Evolutionary conservation across 148 eudicot species (phyloP), one percentile per base, ranked within the genome.

Genomic region (Camellia japonica): DNA sequence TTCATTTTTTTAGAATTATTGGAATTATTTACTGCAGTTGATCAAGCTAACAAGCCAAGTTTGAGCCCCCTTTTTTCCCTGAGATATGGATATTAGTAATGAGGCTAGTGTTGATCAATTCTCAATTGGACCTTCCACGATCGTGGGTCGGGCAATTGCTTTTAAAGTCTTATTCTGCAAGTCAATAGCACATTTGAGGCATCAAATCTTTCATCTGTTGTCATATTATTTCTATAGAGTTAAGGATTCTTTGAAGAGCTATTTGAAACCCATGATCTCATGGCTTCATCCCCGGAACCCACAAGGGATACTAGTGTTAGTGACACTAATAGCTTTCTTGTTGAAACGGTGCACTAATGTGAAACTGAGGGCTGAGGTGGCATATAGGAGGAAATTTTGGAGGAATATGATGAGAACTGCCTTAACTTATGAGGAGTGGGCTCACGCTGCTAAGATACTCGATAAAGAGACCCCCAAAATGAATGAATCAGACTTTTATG

Each of bases 251-350:
- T 63, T 87, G 72, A 79, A 78, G 71, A 62, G 51, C 73, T 89
- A 74, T 80, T 76, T 94, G 68, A 83, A 75, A 0, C 99, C 98
- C 2, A 10, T 92, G 14, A 75, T 94, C 69, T 89, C 95, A n/a
- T 96, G 98, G 97, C 85, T 96, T 72, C 91, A 93, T 82, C 99
- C 99, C 42, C 87, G 93, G 43, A 89, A 94, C 72, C 99, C 99
- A 72, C 97, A 92, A 82, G 99, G 97, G 78, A 88, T 94, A 61
- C 83, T 94, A 59, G 88, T 88, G 74, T 82, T 97, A 82, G 97
- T 97, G 51, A 90, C 94, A 1, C 19, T 94, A 2, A 86, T 94
- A 23, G 98, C 95, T 18, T 97, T 94, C 69, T 77, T 88, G 70
- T 71, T 97, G 71, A 94, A 87, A 64, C 91, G 99, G 49, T 94